A percentile compares a stretch with the other conserved stretches of the same genome.
phyloP scores from a whole-genome alignment of 2,329 filamentous ascomycete genomes.

The Falciphora oryzae region DNA sequence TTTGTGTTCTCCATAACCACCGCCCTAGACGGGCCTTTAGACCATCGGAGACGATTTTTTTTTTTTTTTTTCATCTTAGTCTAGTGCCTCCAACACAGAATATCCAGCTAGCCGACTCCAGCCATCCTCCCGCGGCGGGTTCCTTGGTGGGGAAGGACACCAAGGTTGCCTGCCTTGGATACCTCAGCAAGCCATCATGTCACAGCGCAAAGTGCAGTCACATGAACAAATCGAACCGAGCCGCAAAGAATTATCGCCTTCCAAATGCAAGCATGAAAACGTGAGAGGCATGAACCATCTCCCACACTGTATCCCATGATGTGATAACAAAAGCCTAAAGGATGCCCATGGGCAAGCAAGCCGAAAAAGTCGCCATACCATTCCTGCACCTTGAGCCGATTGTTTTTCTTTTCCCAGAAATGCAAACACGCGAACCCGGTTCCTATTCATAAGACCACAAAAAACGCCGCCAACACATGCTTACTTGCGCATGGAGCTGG shows the following conservation, averaged over 20 bases:
- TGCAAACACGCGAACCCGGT: conserved; percentile 20
- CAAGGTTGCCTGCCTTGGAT: too few relatives aligned
- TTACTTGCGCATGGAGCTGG: conserved; percentile 92
- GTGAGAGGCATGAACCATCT: conserved; percentile 2
- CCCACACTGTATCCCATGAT: conserved; percentile 8
- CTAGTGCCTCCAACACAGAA: too few relatives aligned
- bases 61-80: not conserved
- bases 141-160: too few relatives aligned
- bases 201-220: not conserved
- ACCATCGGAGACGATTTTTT: not conserved
- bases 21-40: not conserved
- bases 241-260: conserved; percentile 10
- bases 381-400: conserved; percentile 21
- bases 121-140: too few relatives aligned
- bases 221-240: not conserved
- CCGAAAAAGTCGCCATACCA: conserved; percentile 8
- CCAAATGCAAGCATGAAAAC: conserved; percentile 9
- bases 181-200: not conserved
- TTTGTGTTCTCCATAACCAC: not conserved
- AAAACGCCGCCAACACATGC: conserved; percentile 27
- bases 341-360: conserved; percentile 6
- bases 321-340: conserved; percentile 10
- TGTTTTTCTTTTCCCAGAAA: conserved; percentile 17
- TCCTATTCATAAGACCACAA: conserved; percentile 16
- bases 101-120: too few relatives aligned